Conservation (phyloP, 2,329 filamentous ascomycete genomes). For the Ploettnerulaceae sp. region DNA sequence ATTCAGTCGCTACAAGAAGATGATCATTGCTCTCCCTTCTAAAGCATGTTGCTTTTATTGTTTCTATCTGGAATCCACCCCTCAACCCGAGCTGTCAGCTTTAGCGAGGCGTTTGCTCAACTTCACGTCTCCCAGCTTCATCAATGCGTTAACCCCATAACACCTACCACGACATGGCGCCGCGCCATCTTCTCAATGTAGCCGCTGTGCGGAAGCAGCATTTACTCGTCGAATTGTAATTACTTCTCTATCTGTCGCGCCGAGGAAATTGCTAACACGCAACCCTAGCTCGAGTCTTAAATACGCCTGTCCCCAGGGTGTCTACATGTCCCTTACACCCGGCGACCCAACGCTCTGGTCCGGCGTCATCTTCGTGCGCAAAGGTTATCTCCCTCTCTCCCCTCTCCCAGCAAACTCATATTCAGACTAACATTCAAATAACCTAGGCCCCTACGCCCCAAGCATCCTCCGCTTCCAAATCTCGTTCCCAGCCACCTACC, state of each 20-base stretch:
- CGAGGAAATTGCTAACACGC: conserved; percentile 12
- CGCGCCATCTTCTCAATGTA: conserved; percentile 24
- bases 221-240: conserved; percentile 34
- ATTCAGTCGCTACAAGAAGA: too few species aligned
- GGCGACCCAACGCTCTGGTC: conserved; percentile 80
- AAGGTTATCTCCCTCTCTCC: conserved; percentile 50
- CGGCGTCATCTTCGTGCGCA: conserved; percentile 85
- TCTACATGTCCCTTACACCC: conserved; percentile 80
- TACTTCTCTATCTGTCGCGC: neutral
- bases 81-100: too few species aligned
- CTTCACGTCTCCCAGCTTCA: conserved; percentile 1
- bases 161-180: conserved; percentile 22
- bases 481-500: conserved; percentile 78
- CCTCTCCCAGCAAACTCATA: conserved; percentile 1
- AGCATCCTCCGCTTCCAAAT: conserved; percentile 88
- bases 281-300: conserved; percentile 67
- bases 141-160: neutral
- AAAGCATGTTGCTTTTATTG: too few species aligned
- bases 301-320: conserved; percentile 75
- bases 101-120: conserved; percentile 2
- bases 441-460: conserved; percentile 88
- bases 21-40: too few species aligned
- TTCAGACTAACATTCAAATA: too few species aligned
- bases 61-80: too few species aligned
- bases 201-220: conserved; percentile 33